phyloP scores from a whole-genome alignment of 2,329 filamentous ascomycete genomes.

The Fusarium sp. region DNA sequence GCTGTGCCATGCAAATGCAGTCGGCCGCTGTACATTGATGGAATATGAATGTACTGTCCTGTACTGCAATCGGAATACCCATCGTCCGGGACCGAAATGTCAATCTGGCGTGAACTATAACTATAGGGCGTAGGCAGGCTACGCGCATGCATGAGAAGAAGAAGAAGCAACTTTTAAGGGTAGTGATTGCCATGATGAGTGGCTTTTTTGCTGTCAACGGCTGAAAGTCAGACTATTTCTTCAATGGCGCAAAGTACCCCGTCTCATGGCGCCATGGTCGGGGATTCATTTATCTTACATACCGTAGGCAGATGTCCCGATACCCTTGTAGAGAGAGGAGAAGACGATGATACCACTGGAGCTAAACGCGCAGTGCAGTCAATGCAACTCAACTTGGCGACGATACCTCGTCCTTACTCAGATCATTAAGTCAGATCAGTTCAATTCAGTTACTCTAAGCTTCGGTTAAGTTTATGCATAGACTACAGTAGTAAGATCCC shows the following conservation, averaged over 20 bases:
- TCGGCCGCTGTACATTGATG: slow-evolving; percentile 14
- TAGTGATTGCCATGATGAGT: slow-evolving; percentile 10
- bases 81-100: slow-evolving; percentile 13
- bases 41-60: background rate
- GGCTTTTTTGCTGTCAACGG: slow-evolving; percentile 12
- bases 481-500: background rate
- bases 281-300: background rate
- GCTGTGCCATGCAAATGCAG: slow-evolving; percentile 33
- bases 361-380: background rate
- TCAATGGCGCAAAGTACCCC: background rate
- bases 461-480: background rate
- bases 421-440: slow-evolving; percentile 45
- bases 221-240: background rate
- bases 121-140: background rate
- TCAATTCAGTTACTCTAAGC: background rate
- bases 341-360: background rate
- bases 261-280: background rate
- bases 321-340: slow-evolving; percentile 15
- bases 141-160: slow-evolving; percentile 6
- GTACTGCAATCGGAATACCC: slow-evolving; percentile 1
- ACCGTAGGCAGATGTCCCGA: background rate
- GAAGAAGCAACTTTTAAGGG: background rate
- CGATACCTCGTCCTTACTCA: slow-evolving; percentile 35
- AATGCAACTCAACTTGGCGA: slow-evolving; percentile 9
- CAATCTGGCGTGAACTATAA: slow-evolving; percentile 5